Evolutionary conservation across 2,329 filamentous ascomycete genomes (phyloP).

Genomic region (Byssothecium circinans): DNA sequence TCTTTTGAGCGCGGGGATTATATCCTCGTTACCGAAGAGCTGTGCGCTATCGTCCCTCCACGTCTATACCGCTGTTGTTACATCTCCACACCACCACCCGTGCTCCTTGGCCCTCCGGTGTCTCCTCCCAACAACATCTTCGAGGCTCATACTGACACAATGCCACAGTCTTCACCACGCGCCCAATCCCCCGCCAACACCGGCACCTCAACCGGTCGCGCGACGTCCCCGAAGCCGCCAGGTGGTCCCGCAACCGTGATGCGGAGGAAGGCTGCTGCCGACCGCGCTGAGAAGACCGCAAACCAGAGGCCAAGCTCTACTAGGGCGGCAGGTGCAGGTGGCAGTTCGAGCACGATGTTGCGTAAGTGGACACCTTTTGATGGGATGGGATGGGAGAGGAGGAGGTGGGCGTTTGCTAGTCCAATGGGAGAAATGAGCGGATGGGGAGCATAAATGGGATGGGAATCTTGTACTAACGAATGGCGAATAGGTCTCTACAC

Average conservation of each 20-base stretch:
- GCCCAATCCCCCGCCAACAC: slow-evolving; percentile 42
- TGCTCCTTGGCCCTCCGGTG: background rate
- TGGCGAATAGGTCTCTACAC: slow-evolving; percentile 79
- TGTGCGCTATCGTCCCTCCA: background rate
- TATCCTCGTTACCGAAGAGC: background rate
- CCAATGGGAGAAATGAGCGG: background rate
- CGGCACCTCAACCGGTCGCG: slow-evolving; percentile 73
- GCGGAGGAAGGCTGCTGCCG: slow-evolving; percentile 89
- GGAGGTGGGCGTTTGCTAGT: slow-evolving; percentile 3
- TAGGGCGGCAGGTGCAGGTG: slow-evolving; percentile 88
- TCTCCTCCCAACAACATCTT: background rate
- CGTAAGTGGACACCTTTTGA: slow-evolving; percentile 60
- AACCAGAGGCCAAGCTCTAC: slow-evolving; percentile 93
- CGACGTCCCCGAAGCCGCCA: slow-evolving; percentile 83
- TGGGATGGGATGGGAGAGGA: background rate
- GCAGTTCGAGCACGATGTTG: slow-evolving; percentile 97
- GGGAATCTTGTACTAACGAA: background rate
- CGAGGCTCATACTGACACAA: slow-evolving; percentile 2
- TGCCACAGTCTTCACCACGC: slow-evolving; percentile 39
- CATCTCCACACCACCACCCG: background rate
- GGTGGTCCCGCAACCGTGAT: slow-evolving; percentile 95
- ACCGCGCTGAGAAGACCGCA: slow-evolving; percentile 95
- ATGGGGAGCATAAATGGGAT: background rate
- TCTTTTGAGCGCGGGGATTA: no score
- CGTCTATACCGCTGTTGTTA: background rate